These are phyloP conservation scores for Amanita phalloides DNA, from an alignment of 768 basidiomycete genomes.

Conservation along the genomic window DNA sequence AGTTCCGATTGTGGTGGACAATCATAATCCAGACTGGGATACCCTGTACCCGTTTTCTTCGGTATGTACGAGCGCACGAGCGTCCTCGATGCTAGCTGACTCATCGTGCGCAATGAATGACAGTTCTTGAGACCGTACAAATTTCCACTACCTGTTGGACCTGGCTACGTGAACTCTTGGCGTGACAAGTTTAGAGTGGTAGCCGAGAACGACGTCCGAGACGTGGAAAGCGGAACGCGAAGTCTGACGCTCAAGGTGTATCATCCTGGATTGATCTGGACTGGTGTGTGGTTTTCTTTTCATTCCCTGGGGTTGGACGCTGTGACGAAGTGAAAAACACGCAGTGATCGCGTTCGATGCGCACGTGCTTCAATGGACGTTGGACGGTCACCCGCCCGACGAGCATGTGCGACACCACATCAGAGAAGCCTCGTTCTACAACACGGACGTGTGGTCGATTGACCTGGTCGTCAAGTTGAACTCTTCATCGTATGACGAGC, in stretches of 20 bases:
- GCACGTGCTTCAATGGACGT: slow-evolving; percentile 76
- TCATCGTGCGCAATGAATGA: slow-evolving; percentile 2
- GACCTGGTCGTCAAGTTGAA: slow-evolving; percentile 59
- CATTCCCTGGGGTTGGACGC: too few species aligned
- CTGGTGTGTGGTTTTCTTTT: slow-evolving; percentile 31
- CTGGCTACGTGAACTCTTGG: slow-evolving; percentile 41
- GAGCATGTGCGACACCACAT: slow-evolving; percentile 77
- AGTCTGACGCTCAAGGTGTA: slow-evolving; percentile 56
- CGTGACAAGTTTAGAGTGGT: slow-evolving; percentile 38
- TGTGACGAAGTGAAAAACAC: too few species aligned
- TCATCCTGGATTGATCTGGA: slow-evolving; percentile 84
- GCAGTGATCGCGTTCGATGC: slow-evolving; percentile 85
- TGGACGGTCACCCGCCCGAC: slow-evolving; percentile 69
- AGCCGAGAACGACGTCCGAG: slow-evolving; percentile 44
- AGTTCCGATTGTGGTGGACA: slow-evolving; percentile 48
- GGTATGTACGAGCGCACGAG: slow-evolving; percentile 25
- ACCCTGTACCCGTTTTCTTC: slow-evolving; percentile 71
- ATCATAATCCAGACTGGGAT: slow-evolving; percentile 86
- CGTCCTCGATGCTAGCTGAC: neutral
- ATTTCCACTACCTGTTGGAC: slow-evolving; percentile 47
- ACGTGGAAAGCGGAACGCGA: slow-evolving; percentile 51
- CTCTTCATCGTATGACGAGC: too few species aligned
- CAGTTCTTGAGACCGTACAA: slow-evolving; percentile 83
- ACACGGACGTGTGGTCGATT: slow-evolving; percentile 59
- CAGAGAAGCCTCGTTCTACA: slow-evolving; percentile 86